Evolutionary conservation across 352 stramenopile genomes (phyloP).

Genomic region (Saprolegnia parasitica): DNA sequence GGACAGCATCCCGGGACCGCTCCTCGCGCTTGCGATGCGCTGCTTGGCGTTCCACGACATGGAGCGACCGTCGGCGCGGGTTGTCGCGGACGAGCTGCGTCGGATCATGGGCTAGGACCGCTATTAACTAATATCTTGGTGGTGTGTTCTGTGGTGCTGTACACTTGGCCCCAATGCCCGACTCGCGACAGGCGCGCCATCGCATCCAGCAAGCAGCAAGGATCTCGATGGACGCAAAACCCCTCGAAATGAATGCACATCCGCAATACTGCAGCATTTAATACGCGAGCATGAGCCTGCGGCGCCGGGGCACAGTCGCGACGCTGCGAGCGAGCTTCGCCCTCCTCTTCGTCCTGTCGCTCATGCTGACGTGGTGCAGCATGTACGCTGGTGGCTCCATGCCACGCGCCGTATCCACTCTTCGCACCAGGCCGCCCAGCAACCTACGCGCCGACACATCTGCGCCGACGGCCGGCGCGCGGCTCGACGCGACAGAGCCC

Average conservation of each 20-base stretch:
- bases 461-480: no score
- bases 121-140: neutral
- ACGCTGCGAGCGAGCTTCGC: neutral
- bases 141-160: neutral
- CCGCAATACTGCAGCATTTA: neutral
- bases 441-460: no score
- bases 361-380: neutral
- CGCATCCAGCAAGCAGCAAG: no score
- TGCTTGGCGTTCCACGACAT: conserved; percentile 24
- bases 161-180: no score
- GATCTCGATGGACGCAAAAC: no score
- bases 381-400: no score
- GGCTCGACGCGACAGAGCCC: no score
- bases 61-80: conserved; percentile 18
- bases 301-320: neutral
- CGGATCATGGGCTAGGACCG: neutral
- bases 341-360: conserved; percentile 4
- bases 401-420: no score
- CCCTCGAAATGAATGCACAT: no score
- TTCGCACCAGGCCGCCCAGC: no score
- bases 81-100: conserved; percentile 15
- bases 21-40: conserved; percentile 5
- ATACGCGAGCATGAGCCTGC: neutral
- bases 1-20: conserved; percentile 8
- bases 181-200: no score